Conservation (phyloP, 345 rosid species). For the Conringia planisiliqua region DNA sequence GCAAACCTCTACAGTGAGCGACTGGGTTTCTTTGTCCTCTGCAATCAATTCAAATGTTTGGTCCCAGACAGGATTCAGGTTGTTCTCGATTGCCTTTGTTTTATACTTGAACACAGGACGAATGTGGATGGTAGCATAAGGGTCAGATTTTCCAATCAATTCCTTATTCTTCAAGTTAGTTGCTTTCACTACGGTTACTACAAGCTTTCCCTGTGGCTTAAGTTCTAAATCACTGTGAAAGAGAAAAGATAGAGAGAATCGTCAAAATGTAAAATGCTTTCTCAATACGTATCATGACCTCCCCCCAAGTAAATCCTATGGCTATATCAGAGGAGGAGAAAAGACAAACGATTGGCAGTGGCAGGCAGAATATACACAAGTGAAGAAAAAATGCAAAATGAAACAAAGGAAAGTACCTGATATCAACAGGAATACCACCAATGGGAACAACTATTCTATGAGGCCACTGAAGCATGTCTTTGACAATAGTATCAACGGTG, state of each 20-base stretch:
- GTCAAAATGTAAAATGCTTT: background rate
- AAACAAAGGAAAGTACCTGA: constrained; percentile 46
- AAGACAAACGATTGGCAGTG: constrained; percentile 3
- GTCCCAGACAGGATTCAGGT: constrained; percentile 94
- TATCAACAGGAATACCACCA: constrained; percentile 88
- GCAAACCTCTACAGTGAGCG: constrained; percentile 71
- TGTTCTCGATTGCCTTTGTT: constrained; percentile 75
- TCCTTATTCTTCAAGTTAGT: constrained; percentile 95
- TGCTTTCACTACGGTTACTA: constrained; percentile 68
- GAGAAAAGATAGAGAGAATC: constrained; percentile 5
- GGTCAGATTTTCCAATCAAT: constrained; percentile 98
- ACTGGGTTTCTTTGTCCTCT: constrained; percentile 98
- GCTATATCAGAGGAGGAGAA: constrained; percentile 8
- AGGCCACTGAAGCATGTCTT: constrained; percentile 99
- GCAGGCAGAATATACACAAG: background rate
- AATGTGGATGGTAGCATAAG: constrained; percentile 68
- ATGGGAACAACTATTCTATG: constrained; percentile 97
- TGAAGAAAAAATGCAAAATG: background rate
- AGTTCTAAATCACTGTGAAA: constrained; percentile 88
- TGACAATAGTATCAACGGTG: constrained; percentile 76
- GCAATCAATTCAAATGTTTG: constrained; percentile 81
- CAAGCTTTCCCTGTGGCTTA: constrained; percentile 87
- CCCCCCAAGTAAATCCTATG: background rate
- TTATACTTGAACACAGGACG: constrained; percentile 88
- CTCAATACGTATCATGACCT: background rate